Percentiles rank a stretch among this genome's conserved stretches.
phyloP scores from a whole-genome alignment of 768 basidiomycete genomes.

The Russula sp. region DNA sequence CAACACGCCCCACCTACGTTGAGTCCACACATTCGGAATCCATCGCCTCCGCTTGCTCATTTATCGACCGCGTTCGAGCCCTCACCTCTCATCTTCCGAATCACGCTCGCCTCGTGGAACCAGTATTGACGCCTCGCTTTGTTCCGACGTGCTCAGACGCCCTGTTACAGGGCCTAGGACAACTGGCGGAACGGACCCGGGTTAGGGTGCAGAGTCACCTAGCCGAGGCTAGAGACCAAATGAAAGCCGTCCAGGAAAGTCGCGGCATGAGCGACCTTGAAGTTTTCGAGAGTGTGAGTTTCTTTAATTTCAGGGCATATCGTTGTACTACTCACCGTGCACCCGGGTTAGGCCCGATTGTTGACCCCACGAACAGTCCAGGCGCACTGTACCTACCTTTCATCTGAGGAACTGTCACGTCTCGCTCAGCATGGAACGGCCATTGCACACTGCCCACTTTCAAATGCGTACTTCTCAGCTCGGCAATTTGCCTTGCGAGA shows the following conservation, averaged over 20 bases:
- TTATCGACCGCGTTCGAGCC: constrained; percentile 46
- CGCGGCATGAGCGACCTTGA: constrained; percentile 65
- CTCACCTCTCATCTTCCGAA: constrained; percentile 37
- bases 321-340: neutral
- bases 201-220: constrained; percentile 75
- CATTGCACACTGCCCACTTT: constrained; percentile 84
- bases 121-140: constrained; percentile 85
- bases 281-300: constrained; percentile 60
- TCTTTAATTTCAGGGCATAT: neutral
- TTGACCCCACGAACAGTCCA: constrained; percentile 64
- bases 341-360: constrained; percentile 40
- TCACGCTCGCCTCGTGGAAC: constrained; percentile 56
- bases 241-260: constrained; percentile 60
- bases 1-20: constrained; percentile 61
- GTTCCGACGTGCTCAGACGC: constrained; percentile 81
- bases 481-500: constrained; percentile 64
- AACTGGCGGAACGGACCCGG: constrained; percentile 41
- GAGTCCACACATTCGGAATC: constrained; percentile 52
- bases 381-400: constrained; percentile 85
- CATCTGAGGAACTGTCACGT: constrained; percentile 42
- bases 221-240: constrained; percentile 72
- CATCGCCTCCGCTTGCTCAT: constrained; percentile 46
- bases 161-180: constrained; percentile 56
- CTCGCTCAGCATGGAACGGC: constrained; percentile 49
- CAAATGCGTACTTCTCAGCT: constrained; percentile 82